Conservation (phyloP, 345 rosid species). For the Clausena lansium region DNA sequence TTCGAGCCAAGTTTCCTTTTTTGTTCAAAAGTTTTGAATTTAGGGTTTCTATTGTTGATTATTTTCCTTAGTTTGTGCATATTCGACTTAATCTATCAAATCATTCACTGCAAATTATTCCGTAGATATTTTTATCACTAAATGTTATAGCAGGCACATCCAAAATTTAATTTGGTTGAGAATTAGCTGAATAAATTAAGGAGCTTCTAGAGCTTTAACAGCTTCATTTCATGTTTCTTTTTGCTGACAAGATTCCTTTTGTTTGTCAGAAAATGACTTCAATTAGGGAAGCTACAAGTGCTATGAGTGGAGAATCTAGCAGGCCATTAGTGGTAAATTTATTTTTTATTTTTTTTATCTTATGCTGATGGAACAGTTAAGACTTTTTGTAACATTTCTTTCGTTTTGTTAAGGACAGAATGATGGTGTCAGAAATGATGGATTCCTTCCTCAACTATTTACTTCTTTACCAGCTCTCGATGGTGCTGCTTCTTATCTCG, state of each 20-base stretch:
- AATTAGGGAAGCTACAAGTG: slow-evolving; percentile 24
- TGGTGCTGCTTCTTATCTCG: slow-evolving; percentile 51
- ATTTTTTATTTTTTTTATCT: neutral
- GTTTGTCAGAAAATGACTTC: slow-evolving; percentile 14
- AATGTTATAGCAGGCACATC: neutral
- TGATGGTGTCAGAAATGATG: slow-evolving; percentile 23
- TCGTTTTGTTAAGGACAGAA: neutral
- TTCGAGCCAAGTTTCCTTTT: neutral
- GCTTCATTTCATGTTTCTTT: neutral
- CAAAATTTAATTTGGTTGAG: neutral
- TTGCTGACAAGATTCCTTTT: neutral
- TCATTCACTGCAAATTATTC: neutral
- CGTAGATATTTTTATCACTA: neutral
- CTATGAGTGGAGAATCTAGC: slow-evolving; percentile 24
- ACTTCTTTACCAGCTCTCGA: slow-evolving; percentile 43
- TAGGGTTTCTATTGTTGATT: neutral
- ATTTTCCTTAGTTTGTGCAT: neutral
- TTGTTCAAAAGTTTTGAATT: neutral
- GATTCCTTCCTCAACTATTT: slow-evolving; percentile 42
- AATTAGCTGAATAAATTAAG: neutral
- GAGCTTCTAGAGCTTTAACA: neutral
- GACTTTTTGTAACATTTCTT: no score
- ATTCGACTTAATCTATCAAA: neutral
- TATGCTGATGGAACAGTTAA: neutral
- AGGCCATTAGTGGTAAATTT: slow-evolving; percentile 22